Evolutionary conservation across 164 flowering plant species (phyloP), one percentile per base, ranked within the genome.

Genomic region (Liriodendron chinense): DNA sequence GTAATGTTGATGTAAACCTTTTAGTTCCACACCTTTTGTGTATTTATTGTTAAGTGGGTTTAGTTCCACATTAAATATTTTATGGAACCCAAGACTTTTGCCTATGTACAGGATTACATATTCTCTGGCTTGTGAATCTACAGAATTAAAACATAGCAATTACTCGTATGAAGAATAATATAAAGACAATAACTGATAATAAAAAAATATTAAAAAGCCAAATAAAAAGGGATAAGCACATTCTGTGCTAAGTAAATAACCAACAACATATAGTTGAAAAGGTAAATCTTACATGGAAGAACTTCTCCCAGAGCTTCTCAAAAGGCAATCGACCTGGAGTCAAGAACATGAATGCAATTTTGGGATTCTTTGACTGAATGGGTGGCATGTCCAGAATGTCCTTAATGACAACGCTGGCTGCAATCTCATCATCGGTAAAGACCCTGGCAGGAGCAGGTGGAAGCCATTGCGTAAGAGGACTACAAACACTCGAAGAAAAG

Each of bases 321-420:
- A 96, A 92, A 68, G 98, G 99, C 72, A 96, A 84, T 21, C 94
- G 71, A 74, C 94, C 93, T 1, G 91, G 91, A 49, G 88, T 87
- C 82, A 96, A 80, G 86, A 96, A 96, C 93, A 96, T 83, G 84
- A 96, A 96, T 12, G 99, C 99, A 76, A 96, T 83, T 83, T 96
- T 96, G 1, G 95, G 84, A 47, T 80, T 89, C 77, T 82, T 78
- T 16, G 91, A 68, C 25, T 48, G 79, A 66, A 76, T 12, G 53
- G 89, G 82, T 70, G 92, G 91, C 24, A 82, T 75, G 24, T 78
- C 84, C 79, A 94, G 74, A 59, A 96, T 88, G 62, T 96, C 96
- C 49, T 80, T 84, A 76, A 85, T 83, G 69, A 96, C 95, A 71
- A 83, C 95, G 75, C 78, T 95, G 50, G 98, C 82, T 57, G 91